phyloP scores from a whole-genome alignment of 2,329 filamentous ascomycete species.

The Orbilia oligospora region DNA sequence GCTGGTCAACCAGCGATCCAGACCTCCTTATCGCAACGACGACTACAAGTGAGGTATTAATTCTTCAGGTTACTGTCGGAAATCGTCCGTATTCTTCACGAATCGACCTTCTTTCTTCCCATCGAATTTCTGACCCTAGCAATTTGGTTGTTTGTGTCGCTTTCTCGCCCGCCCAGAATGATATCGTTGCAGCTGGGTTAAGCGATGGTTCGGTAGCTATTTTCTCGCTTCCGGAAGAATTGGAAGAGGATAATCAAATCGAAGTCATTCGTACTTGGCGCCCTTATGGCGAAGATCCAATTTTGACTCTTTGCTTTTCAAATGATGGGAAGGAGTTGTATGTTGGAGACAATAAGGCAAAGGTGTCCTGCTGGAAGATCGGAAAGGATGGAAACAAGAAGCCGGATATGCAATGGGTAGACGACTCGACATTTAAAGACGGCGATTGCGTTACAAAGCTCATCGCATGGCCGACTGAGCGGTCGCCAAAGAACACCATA shows the following conservation, averaged over 20 bases:
- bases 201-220: constrained; percentile 45
- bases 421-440: constrained; percentile 44
- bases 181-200: constrained; percentile 52
- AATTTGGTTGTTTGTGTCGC: constrained; percentile 45
- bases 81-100: constrained; percentile 28
- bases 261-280: constrained; percentile 34
- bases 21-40: constrained; percentile 58
- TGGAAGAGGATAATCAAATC: constrained; percentile 52
- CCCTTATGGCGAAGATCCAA: constrained; percentile 34
- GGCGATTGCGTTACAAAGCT: constrained; percentile 56
- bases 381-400: constrained; percentile 28
- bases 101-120: constrained; percentile 56
- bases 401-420: constrained; percentile 44
- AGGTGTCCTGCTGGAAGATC: constrained; percentile 54
- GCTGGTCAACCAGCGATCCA: constrained; percentile 60
- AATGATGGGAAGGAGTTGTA: constrained; percentile 56
- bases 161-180: constrained; percentile 51
- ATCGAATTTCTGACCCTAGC: constrained; percentile 31
- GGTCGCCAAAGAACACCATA: constrained; percentile 57
- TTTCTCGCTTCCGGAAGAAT: constrained; percentile 42
- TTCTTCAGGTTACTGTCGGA: constrained; percentile 52
- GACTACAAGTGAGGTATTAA: constrained; percentile 43
- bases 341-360: constrained; percentile 52
- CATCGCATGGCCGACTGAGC: constrained; percentile 60
- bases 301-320: constrained; percentile 51